Conservation (phyloP, 2,329 filamentous ascomycete genomes). For the Ascochyta rabiei region DNA sequence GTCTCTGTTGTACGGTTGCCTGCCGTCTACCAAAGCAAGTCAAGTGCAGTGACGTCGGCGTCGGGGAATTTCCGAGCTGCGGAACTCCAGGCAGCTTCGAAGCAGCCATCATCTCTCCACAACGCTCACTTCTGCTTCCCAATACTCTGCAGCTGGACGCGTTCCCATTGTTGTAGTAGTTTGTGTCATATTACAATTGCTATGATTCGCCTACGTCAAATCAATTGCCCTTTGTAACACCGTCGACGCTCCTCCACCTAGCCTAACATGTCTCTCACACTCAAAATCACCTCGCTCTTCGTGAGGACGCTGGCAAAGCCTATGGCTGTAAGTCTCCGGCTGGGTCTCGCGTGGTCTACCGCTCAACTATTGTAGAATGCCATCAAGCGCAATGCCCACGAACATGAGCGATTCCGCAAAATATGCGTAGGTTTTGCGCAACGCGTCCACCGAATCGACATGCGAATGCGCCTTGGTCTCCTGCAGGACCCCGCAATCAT, state of each 20-base stretch:
- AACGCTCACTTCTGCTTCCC: neutral
- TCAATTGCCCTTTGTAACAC: slow-evolving; percentile 14
- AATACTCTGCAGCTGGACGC: neutral
- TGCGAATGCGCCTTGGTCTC: slow-evolving; percentile 69
- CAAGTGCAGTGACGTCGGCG: slow-evolving; percentile 25
- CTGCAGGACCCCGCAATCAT: slow-evolving; percentile 66
- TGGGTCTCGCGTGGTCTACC: neutral
- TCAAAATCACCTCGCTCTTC: slow-evolving; percentile 69
- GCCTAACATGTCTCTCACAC: slow-evolving; percentile 64
- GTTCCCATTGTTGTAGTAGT: neutral
- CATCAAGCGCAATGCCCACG: slow-evolving; percentile 71
- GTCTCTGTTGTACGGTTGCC: neutral
- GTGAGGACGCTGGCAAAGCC: slow-evolving; percentile 72
- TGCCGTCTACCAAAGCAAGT: slow-evolving; percentile 3
- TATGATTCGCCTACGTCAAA: slow-evolving; percentile 8
- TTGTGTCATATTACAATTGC: neutral
- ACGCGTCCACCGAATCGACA: slow-evolving; percentile 68
- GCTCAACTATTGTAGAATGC: slow-evolving; percentile 57
- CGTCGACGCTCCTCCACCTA: slow-evolving; percentile 7
- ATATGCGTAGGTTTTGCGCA: slow-evolving; percentile 69
- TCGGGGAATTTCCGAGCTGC: slow-evolving; percentile 25
- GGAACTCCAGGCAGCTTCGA: slow-evolving; percentile 30
- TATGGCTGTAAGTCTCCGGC: slow-evolving; percentile 61
- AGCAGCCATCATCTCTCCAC: slow-evolving; percentile 12
- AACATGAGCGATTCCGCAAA: slow-evolving; percentile 69